These are phyloP conservation scores for Fonsecaea erecta DNA, from an alignment of 2,329 filamentous ascomycete species.

Conservation along the genomic window DNA sequence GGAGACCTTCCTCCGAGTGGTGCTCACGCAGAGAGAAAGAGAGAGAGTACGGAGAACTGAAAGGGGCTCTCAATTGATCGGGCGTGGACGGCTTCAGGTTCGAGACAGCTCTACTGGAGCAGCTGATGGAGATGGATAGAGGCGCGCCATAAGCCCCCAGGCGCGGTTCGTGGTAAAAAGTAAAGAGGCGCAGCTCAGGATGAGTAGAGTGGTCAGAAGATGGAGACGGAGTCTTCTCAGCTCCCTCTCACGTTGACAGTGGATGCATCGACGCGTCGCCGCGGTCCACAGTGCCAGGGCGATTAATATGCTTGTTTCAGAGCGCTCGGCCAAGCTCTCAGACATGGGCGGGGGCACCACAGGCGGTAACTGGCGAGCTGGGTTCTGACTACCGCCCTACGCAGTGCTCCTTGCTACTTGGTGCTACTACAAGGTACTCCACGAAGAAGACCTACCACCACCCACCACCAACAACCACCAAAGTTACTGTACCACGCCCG, in stretches of 20 bases:
- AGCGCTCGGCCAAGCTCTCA: not conserved
- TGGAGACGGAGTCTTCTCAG: not conserved
- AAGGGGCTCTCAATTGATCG: too few species aligned
- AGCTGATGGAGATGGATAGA: not conserved
- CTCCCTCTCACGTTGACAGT: not conserved
- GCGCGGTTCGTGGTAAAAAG: not conserved
- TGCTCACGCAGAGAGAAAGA: too few species aligned
- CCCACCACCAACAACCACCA: not conserved
- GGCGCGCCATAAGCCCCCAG: not conserved
- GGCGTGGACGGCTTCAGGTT: not conserved
- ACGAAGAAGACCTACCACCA: too few species aligned
- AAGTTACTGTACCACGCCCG: not conserved
- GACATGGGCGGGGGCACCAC: too few species aligned
- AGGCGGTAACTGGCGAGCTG: too few species aligned
- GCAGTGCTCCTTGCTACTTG: too few species aligned
- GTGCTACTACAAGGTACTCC: too few species aligned
- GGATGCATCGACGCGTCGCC: not conserved
- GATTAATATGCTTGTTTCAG: not conserved
- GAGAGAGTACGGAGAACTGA: not conserved
- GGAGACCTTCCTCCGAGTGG: not conserved
- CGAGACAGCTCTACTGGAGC: not conserved
- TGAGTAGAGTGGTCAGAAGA: not conserved
- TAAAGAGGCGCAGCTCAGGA: slow-evolving; percentile 1
- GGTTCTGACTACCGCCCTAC: not conserved
- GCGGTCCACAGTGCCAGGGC: not conserved